Percentiles rank a stretch among this genome's conserved stretches.
phyloP scores from a whole-genome alignment of 345 rosid genomes.

The Sonneratia caseolaris region DNA sequence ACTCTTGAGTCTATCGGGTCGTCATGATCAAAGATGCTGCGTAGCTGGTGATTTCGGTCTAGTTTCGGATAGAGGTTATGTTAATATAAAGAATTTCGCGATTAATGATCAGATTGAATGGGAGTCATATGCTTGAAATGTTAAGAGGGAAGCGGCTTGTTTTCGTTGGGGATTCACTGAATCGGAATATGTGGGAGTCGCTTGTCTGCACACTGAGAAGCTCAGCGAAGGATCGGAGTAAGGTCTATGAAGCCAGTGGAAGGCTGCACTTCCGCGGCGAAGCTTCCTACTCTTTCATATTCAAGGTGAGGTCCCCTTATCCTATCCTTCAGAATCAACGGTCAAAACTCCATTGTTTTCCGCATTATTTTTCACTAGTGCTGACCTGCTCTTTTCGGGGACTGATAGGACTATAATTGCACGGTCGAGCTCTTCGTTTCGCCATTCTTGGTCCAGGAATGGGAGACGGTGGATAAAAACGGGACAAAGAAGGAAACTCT shows the following conservation, averaged over 20 bases:
- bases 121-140: slow-evolving; percentile 51
- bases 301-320: slow-evolving; percentile 41
- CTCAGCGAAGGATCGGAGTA: slow-evolving; percentile 48
- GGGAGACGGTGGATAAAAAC: slow-evolving; percentile 53
- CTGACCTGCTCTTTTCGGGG: slow-evolving; percentile 1
- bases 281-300: slow-evolving; percentile 74
- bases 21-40: not conserved
- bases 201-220: slow-evolving; percentile 72
- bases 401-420: slow-evolving; percentile 56
- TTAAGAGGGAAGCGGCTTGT: slow-evolving; percentile 79
- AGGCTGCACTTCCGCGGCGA: slow-evolving; percentile 67
- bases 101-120: slow-evolving; percentile 43
- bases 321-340: not conserved
- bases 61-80: not conserved
- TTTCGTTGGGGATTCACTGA: slow-evolving; percentile 86
- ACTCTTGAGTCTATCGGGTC: not conserved
- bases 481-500: slow-evolving; percentile 70
- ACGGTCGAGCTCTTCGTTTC: slow-evolving; percentile 81
- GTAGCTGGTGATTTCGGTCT: not conserved
- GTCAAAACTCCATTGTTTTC: not conserved
- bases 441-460: slow-evolving; percentile 90
- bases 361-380: not conserved
- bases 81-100: slow-evolving; percentile 1
- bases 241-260: slow-evolving; percentile 74
- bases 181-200: slow-evolving; percentile 99